Base-by-base conservation (phyloP, 2,329 filamentous ascomycete species). In the Neonectria ditissima region DNA sequence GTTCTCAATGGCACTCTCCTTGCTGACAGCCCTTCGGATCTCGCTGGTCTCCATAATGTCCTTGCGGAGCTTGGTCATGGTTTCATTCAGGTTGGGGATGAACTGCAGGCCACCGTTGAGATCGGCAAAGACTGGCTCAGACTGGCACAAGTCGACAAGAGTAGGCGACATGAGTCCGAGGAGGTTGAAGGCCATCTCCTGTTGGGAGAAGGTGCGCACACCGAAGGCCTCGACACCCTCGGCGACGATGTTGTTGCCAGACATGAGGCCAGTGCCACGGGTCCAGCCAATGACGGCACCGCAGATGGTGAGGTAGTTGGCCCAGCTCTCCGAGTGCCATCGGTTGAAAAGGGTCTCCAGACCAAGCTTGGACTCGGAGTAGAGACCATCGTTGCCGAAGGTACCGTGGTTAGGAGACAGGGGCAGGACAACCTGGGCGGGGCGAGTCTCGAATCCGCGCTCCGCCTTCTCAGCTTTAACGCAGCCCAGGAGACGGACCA, bases 271-370 rank as follows among this genome's bases (percentile, higher is more conserved):
- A 67, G 96, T 99, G 69, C 95, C 96, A 82, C 96, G 95, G 72
- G 96, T 99, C 96, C 96, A 99, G 67, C 96, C 96, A 77, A 99
- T 99, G 80, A 98, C 93, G 67, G 95, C 95, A 84, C 96, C 96
- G 74, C 96, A 99, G 73, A 99, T 96, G 65, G 95, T 98, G 74
- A 99, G 93, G 84, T 97, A 99, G 82, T 95, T 95, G 69, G 89
- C 91, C 96, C 96, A 99, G 83, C 89, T 94, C 83, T 99, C 96
- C 0, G 96, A 97, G 81, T 97, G 92, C 96, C 96, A 99, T 72
- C 96, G 89, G 83, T 97, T 97, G 88, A 99, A 98, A 39, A 99
- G 88, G 5, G 96, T 98, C 85, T 99, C 96, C 9, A 99, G 87
- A 45, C 91, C 96, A 63, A 99, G 90, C 84, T 99, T 99, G 51